phyloP scores from a whole-genome alignment of 768 basidiomycete genomes.

The Cubamyces sp. region DNA sequence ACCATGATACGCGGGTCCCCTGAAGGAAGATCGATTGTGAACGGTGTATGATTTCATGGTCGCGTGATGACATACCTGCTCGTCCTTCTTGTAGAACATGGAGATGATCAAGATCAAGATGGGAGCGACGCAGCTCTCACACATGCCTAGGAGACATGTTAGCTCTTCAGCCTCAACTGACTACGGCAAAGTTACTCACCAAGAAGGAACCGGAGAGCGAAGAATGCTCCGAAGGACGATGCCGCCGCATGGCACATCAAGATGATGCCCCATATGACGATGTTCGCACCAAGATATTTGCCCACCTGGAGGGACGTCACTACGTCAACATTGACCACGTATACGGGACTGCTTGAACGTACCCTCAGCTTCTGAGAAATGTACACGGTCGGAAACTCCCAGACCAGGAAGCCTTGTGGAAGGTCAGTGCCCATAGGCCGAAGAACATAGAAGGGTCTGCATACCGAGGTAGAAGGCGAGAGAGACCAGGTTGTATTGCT shows the following conservation, averaged over 20 bases:
- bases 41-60: too few relatives aligned
- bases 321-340: not conserved
- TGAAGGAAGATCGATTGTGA: conserved; percentile 24
- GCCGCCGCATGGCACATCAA: conserved; percentile 64
- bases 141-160: conserved; percentile 53
- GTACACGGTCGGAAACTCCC: conserved; percentile 70
- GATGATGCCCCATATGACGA: conserved; percentile 60
- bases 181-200: conserved; percentile 39
- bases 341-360: not conserved
- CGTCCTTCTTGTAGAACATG: conserved; percentile 73
- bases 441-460: not conserved
- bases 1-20: conserved; percentile 64
- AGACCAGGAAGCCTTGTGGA: conserved; percentile 53
- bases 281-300: conserved; percentile 56
- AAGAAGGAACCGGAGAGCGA: conserved; percentile 61
- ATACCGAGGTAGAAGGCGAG: conserved; percentile 65
- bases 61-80: conserved; percentile 44
- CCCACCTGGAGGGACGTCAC: conserved; percentile 41
- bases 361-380: conserved; percentile 57
- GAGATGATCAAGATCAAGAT: conserved; percentile 64
- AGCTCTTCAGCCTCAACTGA: not conserved
- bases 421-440: not conserved
- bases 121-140: conserved; percentile 67
- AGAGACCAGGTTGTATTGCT: conserved; percentile 68
- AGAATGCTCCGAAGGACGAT: conserved; percentile 62